Percentiles rank a stretch among this genome's conserved stretches.
phyloP scores from a whole-genome alignment of 1,284 basidiomycete genomes.

The Tilletia indica region DNA sequence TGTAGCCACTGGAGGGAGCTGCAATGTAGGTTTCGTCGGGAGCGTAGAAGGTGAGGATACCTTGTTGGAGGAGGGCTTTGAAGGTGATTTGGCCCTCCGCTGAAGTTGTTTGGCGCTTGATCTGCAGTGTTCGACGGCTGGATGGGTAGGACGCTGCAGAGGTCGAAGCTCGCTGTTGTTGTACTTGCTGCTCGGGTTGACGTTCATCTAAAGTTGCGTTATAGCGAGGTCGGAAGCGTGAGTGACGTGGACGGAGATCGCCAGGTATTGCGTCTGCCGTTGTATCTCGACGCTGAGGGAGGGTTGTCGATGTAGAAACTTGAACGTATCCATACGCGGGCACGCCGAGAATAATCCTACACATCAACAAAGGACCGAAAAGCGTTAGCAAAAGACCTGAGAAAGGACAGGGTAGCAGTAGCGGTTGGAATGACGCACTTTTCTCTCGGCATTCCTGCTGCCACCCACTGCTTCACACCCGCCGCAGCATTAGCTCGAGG shows the following conservation, averaged over 20 bases:
- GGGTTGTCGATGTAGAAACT: constrained; percentile 21
- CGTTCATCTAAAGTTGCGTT: not conserved
- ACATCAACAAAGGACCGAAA: not conserved
- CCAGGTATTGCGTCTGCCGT: not conserved
- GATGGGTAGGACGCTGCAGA: not conserved
- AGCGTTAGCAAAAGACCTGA: not conserved
- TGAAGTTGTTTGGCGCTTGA: not conserved
- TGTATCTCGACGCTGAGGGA: constrained; percentile 20
- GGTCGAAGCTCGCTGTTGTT: not conserved
- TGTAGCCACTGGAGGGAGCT: constrained; percentile 28
- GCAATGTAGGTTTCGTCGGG: constrained; percentile 27
- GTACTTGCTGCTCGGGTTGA: not conserved
- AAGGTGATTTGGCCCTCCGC: constrained; percentile 43
- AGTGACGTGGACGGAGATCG: not conserved
- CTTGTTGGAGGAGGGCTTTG: constrained; percentile 30
- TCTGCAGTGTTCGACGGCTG: not conserved
- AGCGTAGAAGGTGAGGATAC: constrained; percentile 26
- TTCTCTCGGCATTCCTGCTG: constrained; percentile 43
- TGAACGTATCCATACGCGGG: constrained; percentile 46
- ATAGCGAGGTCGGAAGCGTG: not conserved
- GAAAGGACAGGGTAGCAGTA: not conserved
- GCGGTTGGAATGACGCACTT: constrained; percentile 20
- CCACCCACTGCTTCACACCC: constrained; percentile 41
- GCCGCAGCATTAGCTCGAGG: constrained; percentile 40
- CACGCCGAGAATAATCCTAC: constrained; percentile 40